Conservation (phyloP, 805 yeast species). For the Spathaspora boniae region DNA sequence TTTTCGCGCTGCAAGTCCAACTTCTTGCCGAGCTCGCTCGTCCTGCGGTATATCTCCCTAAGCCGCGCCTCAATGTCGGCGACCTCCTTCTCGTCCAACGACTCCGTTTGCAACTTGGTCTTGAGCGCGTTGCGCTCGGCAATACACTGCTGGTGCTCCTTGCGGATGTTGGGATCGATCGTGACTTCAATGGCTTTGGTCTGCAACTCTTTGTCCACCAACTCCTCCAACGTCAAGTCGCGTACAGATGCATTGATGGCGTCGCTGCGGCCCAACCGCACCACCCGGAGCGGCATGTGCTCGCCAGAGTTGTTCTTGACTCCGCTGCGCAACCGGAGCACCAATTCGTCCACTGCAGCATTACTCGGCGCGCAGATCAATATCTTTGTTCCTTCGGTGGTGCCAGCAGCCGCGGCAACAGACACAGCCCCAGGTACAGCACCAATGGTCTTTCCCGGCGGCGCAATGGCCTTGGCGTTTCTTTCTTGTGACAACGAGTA, state of each 20-base stretch:
- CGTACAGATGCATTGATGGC: slow-evolving; percentile 79
- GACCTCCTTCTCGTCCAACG: slow-evolving; percentile 38
- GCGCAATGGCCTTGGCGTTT: slow-evolving; percentile 16
- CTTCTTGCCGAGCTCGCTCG: slow-evolving; percentile 67
- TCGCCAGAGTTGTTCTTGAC: slow-evolving; percentile 55
- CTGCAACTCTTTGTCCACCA: slow-evolving; percentile 62
- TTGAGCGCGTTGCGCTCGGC: slow-evolving; percentile 57
- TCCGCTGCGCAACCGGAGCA: slow-evolving; percentile 74
- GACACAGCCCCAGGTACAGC: slow-evolving; percentile 30
- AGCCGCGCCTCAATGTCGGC: slow-evolving; percentile 47
- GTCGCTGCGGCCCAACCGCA: slow-evolving; percentile 87
- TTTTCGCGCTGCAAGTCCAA: slow-evolving; percentile 79
- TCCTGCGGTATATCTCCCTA: slow-evolving; percentile 53
- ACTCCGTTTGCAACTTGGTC: slow-evolving; percentile 21
- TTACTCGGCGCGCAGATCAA: slow-evolving; percentile 96
- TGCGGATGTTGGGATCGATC: slow-evolving; percentile 47
- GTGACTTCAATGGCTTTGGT: slow-evolving; percentile 28
- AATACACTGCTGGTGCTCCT: slow-evolving; percentile 49
- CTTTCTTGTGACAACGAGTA: slow-evolving; percentile 49
- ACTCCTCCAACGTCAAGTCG: slow-evolving; percentile 81
- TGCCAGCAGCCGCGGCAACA: slow-evolving; percentile 19
- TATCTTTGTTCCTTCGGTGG: slow-evolving; percentile 45
- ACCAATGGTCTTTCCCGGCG: slow-evolving; percentile 20
- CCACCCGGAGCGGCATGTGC: slow-evolving; percentile 59
- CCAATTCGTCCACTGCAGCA: slow-evolving; percentile 97